Percentiles rank a stretch among this genome's conserved stretches.
These are phyloP conservation scores for Pinus albicaulis DNA, from an alignment of 75 land plant genomes.

Conservation along the genomic window DNA sequence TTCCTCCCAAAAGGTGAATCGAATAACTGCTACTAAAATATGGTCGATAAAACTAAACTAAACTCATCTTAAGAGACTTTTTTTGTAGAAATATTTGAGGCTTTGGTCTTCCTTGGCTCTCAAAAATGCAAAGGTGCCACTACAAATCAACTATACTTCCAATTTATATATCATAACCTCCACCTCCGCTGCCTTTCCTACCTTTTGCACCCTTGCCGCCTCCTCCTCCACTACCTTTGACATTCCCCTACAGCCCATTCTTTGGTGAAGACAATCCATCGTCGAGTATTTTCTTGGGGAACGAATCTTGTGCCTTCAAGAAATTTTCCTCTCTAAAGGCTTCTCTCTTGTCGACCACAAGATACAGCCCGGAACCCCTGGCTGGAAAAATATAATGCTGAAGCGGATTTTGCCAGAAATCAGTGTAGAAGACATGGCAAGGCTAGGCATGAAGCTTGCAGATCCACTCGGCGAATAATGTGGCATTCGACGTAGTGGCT, in stretches of 20 bases:
- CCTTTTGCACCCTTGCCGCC: conserved; percentile 41
- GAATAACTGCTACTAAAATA: too few relatives aligned
- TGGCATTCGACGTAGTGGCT: conserved; percentile 61
- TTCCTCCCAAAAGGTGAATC: too few relatives aligned
- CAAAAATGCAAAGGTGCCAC: too few relatives aligned
- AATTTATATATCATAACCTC: too few relatives aligned
- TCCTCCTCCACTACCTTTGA: conserved; percentile 23
- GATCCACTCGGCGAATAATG: conserved; percentile 63
- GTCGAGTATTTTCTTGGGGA: conserved; percentile 25
- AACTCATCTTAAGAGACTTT: too few relatives aligned
- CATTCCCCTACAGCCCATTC: conserved; percentile 8
- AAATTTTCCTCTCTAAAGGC: conserved; percentile 49
- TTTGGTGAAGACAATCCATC: conserved; percentile 19
- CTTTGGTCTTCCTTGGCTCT: too few relatives aligned
- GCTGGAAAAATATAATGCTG: conserved; percentile 33
- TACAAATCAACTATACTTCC: too few relatives aligned
- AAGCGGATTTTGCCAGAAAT: conserved; percentile 22
- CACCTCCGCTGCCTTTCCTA: too few relatives aligned
- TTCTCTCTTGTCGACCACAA: conserved; percentile 58
- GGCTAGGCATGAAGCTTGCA: conserved; percentile 55
- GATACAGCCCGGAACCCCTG: conserved; percentile 46
- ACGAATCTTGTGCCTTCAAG: conserved; percentile 50
- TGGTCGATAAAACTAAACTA: too few relatives aligned
- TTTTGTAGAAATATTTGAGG: too few relatives aligned
- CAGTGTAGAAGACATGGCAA: conserved; percentile 61